phyloP scores from a whole-genome alignment of 2,329 filamentous ascomycete species.

The Cladophialophora psammophila region DNA sequence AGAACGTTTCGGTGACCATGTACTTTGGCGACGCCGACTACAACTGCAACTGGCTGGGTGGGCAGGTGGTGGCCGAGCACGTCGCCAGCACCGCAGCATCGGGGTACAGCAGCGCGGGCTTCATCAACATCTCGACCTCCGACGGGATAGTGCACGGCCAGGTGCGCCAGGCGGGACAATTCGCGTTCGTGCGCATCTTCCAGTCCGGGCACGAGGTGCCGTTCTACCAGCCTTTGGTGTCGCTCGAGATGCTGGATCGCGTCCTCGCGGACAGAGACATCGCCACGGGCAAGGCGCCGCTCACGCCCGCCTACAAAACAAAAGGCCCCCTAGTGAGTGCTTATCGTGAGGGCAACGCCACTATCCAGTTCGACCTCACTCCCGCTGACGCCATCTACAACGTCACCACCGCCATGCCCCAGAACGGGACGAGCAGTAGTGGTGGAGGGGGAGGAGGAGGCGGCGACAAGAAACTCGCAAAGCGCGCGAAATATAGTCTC shows the following conservation, averaged over 20 bases:
- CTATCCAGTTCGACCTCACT: slow-evolving; percentile 37
- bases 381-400: slow-evolving; percentile 31
- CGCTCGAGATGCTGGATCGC: slow-evolving; percentile 67
- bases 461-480: slow-evolving; percentile 1
- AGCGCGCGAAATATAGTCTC: slow-evolving; percentile 19
- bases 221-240: slow-evolving; percentile 62
- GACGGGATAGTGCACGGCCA: slow-evolving; percentile 61
- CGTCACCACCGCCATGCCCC: slow-evolving; percentile 37
- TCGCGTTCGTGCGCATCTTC: slow-evolving; percentile 52
- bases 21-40: slow-evolving; percentile 47
- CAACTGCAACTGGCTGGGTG: slow-evolving; percentile 51
- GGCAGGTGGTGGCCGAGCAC: slow-evolving; percentile 62
- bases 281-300: slow-evolving; percentile 56
- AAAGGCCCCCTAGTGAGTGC: slow-evolving; percentile 57
- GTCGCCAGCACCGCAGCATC: slow-evolving; percentile 49
- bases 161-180: slow-evolving; percentile 57
- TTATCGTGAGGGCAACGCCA: slow-evolving; percentile 50
- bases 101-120: slow-evolving; percentile 47
- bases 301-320: slow-evolving; percentile 59
- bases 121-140: slow-evolving; percentile 46
- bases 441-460: background rate
- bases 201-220: slow-evolving; percentile 52
- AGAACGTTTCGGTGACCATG: slow-evolving; percentile 48
- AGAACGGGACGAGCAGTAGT: slow-evolving; percentile 22
- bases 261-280: slow-evolving; percentile 64